Base-by-base conservation (phyloP, 1,284 basidiomycete genomes). In the Trichosporon sp. region DNA sequence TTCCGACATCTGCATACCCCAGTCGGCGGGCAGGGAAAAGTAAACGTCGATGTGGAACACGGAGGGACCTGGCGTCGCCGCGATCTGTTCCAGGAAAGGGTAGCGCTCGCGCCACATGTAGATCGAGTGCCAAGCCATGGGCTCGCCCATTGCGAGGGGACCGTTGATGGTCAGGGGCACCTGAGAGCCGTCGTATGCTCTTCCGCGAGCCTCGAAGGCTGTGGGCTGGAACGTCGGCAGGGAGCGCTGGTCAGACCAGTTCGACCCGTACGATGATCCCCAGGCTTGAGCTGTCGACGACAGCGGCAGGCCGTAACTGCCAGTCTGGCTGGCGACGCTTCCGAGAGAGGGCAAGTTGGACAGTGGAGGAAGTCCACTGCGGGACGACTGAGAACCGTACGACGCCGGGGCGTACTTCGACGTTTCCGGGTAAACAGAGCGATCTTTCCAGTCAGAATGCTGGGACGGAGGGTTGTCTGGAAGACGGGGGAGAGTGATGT, bases 11-110 rank as follows among this genome's bases (percentile, higher is more conserved):
- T 72, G 74, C 26, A 66, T 43, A 1, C 38, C 21, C 46, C 48
- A 37, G 32, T 70, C 66, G n/a, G 64, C 35, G 1, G 68, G 68
- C 2, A 75, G 67, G 12, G 61, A 26, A 19, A 74, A 40, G 4
- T 72, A 72, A n/a, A 75, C 63, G 26, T 75, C 72, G 46, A 75
- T 63, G 63, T 75, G 74, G 65, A 68, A 75, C 12, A 73, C 70
- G 0, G 74, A 69, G 1, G 69, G 51, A 16, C 19, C n/a, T 1
- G 68, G 66, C 0, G 63, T 19, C 1, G 65, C 48, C 0, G 67
- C 65, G 26, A 71, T 67, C 59, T 43, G 19, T 21, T 67, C 69
- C 6, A 75, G 66, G 69, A 75, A 75, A 2, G 70, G 70, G 26
- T 75, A 75, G 5, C 74, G 63, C 2, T 51, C 21, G 21, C 66